These are phyloP conservation scores for Verticillium nubilum DNA, from an alignment of 2,329 filamentous ascomycete species.

Conservation along the genomic window DNA sequence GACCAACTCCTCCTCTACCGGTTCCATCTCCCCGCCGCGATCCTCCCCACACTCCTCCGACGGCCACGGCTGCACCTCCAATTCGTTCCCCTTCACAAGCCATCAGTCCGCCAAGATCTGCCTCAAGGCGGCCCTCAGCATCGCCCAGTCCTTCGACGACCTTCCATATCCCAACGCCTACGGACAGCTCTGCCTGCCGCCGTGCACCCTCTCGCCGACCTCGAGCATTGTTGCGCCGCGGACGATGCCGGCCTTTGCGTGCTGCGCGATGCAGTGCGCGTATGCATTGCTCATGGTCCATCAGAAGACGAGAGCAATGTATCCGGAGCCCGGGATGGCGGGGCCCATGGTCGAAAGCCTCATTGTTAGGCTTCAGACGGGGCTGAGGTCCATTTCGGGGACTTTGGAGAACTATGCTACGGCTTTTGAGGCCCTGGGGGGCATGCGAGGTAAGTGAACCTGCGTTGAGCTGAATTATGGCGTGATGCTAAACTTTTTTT, in stretches of 20 bases:
- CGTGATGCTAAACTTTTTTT: too few species aligned
- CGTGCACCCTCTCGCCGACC: constrained; percentile 26
- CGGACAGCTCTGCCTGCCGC: constrained; percentile 24
- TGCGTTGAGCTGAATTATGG: too few species aligned
- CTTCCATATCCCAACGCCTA: constrained; percentile 40
- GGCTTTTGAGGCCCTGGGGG: constrained; percentile 37
- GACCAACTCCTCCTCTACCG: constrained; percentile 20
- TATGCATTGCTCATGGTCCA: constrained; percentile 38
- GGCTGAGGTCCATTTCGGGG: constrained; percentile 32
- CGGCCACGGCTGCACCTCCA: constrained; percentile 4
- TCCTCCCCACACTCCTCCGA: constrained; percentile 12
- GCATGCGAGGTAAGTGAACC: constrained; percentile 33
- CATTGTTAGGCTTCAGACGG: constrained; percentile 32
- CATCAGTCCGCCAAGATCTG: constrained; percentile 44
- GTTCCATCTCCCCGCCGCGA: constrained; percentile 14
- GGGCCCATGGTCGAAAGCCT: constrained; percentile 26
- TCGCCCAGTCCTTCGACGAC: constrained; percentile 37
- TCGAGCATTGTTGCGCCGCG: constrained; percentile 33
- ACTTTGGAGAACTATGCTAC: constrained; percentile 37
- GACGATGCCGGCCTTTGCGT: constrained; percentile 39
- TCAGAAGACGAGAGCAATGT: constrained; percentile 32
- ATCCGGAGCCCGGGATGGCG: constrained; percentile 17
- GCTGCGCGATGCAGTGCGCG: constrained; percentile 40
- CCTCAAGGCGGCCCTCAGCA: constrained; percentile 41
- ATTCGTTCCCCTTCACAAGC: constrained; percentile 35